These are phyloP conservation scores for Fusarium sp. DNA, from an alignment of 2,329 filamentous ascomycete genomes.

Conservation along the genomic window DNA sequence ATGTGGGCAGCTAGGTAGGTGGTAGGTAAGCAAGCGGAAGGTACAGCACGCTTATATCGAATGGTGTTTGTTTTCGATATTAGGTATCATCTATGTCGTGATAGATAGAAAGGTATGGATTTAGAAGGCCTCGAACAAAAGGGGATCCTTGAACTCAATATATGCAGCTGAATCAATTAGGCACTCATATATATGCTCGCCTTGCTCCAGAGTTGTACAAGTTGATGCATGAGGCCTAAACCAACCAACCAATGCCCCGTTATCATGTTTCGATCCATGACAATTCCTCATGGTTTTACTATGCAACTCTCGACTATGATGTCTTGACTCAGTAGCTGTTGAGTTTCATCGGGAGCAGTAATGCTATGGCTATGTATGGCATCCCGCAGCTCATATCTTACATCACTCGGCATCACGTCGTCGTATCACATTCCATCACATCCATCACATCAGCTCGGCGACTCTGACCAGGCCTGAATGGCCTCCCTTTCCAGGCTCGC, in stretches of 20 bases:
- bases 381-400: constrained; percentile 24
- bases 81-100: constrained; percentile 17
- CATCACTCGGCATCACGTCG: constrained; percentile 22
- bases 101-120: constrained; percentile 30
- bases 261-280: constrained; percentile 15
- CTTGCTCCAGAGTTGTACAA: constrained; percentile 17
- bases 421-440: constrained; percentile 22
- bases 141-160: constrained; percentile 28
- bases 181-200: constrained; percentile 18
- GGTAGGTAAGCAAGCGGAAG: constrained; percentile 12
- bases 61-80: constrained; percentile 23
- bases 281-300: background rate
- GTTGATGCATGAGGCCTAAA: constrained; percentile 34
- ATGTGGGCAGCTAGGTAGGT: too few relatives aligned
- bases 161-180: constrained; percentile 35
- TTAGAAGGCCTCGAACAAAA: constrained; percentile 41
- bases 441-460: constrained; percentile 20
- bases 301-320: constrained; percentile 3
- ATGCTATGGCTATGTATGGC: constrained; percentile 12
- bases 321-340: background rate
- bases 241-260: constrained; percentile 27
- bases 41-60: constrained; percentile 14
- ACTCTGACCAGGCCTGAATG: background rate
- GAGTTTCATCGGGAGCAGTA: constrained; percentile 10
- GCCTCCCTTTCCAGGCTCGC: constrained; percentile 1